Conservation (phyloP, 176 grass and related monocot species). For the Saccharum officinarum region DNA sequence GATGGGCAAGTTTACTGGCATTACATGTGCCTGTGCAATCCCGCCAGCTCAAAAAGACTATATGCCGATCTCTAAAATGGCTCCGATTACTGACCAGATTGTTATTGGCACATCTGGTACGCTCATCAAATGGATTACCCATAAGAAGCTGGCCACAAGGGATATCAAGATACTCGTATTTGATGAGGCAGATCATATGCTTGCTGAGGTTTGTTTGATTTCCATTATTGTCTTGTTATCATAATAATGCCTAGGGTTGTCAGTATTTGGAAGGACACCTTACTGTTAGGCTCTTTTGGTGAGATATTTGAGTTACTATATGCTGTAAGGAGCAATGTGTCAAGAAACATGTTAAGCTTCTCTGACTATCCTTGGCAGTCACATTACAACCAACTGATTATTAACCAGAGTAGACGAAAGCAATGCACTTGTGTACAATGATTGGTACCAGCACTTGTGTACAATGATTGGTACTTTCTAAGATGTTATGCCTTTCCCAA, state of each 20-base stretch:
- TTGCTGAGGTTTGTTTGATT: constrained; percentile 58
- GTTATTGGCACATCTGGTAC: constrained; percentile 94
- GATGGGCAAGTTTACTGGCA: constrained; percentile 83
- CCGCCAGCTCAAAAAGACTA: constrained; percentile 56
- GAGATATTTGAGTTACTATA: not conserved
- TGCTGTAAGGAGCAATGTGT: not conserved
- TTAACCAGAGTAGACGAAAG: not conserved
- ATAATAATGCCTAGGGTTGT: not conserved
- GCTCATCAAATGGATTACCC: constrained; percentile 72
- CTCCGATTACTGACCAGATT: constrained; percentile 68
- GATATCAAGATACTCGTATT: constrained; percentile 86
- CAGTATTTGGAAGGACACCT: not conserved
- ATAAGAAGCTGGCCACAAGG: constrained; percentile 62
- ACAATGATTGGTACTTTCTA: no score
- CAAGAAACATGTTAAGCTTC: not conserved
- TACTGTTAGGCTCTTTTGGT: not conserved
- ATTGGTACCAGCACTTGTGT: not conserved
- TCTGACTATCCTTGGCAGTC: not conserved
- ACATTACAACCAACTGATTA: not conserved
- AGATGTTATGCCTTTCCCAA: not conserved
- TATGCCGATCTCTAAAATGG: constrained; percentile 49
- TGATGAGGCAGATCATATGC: constrained; percentile 86
- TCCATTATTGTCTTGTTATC: not conserved
- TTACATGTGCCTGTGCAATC: constrained; percentile 77
- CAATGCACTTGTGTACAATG: not conserved